A percentile compares a stretch with the other conserved stretches of the same genome.
phyloP scores from a whole-genome alignment of 164 flowering plant species.

The Magnolia sinica region DNA sequence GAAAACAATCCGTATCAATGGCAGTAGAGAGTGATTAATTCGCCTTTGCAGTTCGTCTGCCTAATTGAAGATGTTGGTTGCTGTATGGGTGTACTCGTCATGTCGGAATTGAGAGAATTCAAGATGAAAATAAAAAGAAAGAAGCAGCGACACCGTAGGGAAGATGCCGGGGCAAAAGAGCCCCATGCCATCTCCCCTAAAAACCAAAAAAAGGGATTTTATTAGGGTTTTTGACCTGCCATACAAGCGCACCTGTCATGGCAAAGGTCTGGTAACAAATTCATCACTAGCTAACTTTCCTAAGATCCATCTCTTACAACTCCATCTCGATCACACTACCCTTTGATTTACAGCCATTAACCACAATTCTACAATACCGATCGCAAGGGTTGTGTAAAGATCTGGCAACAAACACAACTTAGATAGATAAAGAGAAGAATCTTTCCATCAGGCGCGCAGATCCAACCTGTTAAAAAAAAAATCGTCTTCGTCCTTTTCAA shows the following conservation, averaged over 20 bases:
- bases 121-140: not conserved
- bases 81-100: too few species aligned
- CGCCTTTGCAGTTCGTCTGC: too few species aligned
- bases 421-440: too few species aligned
- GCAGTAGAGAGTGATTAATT: too few species aligned
- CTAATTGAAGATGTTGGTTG: too few species aligned
- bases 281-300: not conserved
- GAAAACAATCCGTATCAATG: too few species aligned
- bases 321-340: not conserved
- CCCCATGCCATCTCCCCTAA: not conserved
- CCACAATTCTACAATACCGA: not conserved
- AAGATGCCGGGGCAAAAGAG: not conserved
- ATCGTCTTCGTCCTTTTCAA: too few species aligned
- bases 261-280: slow-evolving; percentile 52
- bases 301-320: not conserved
- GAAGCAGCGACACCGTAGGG: not conserved
- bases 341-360: not conserved
- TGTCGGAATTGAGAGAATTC: too few species aligned
- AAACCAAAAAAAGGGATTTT: not conserved
- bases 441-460: too few species aligned
- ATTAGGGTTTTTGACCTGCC: slow-evolving; percentile 54
- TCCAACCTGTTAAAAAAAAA: too few species aligned
- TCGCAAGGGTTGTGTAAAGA: too few species aligned
- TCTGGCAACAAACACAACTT: too few species aligned
- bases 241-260: slow-evolving; percentile 92